phyloP scores from a whole-genome alignment of 176 grass and related monocot species.

The Carex scoparia region DNA sequence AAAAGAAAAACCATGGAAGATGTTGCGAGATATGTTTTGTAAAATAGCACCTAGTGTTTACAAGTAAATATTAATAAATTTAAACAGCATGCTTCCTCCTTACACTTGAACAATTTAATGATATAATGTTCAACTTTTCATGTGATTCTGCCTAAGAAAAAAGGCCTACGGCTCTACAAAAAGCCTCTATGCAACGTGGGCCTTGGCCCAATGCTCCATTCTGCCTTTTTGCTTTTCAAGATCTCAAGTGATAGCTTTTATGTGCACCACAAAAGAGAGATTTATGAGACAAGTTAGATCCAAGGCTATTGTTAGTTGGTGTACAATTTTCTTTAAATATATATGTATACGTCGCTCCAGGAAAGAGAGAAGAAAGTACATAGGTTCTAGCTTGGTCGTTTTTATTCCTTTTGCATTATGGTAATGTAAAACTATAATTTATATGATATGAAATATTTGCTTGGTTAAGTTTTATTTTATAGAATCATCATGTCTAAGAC shows the following conservation, averaged over 20 bases:
- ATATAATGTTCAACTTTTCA: not conserved
- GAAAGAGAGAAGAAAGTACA: not conserved
- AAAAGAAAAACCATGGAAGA: not conserved
- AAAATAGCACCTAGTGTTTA: not conserved
- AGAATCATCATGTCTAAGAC: not conserved
- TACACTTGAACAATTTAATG: not conserved
- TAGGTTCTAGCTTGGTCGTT: not conserved
- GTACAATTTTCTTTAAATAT: not conserved
- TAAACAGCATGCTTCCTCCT: slow-evolving; percentile 6
- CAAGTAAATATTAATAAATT: not conserved
- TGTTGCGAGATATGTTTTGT: not conserved
- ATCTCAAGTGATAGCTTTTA: not conserved
- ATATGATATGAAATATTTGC: not conserved
- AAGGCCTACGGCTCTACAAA: slow-evolving; percentile 22
- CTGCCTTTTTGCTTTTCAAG: slow-evolving; percentile 10
- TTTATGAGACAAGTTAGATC: not conserved
- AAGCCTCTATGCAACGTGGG: slow-evolving; percentile 16
- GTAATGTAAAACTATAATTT: not conserved
- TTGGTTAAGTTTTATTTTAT: not conserved
- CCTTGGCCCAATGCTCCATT: slow-evolving; percentile 14
- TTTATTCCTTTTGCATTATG: not conserved
- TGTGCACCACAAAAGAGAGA: not conserved
- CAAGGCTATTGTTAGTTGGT: not conserved
- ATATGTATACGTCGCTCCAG: no score
- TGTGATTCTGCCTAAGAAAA: slow-evolving; percentile 17